Conservation (phyloP, 164 flowering plant species). For the Vitis rupestris region DNA sequence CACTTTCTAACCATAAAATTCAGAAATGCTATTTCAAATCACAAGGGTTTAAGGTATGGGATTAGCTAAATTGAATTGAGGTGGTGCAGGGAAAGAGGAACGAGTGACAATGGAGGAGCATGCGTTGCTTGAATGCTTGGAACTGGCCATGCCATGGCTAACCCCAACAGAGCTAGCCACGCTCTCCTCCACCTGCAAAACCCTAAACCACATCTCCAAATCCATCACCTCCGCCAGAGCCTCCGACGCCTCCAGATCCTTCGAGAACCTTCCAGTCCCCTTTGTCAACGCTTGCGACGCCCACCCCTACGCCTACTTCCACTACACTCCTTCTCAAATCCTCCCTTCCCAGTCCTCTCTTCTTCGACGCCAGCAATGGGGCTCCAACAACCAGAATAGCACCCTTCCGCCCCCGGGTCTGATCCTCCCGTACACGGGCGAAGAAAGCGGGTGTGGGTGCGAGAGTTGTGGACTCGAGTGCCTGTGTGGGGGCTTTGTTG, state of each 20-base stretch:
- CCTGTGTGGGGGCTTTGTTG: conserved; percentile 29
- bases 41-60: too few species aligned
- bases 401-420: background rate
- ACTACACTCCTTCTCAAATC: conserved; percentile 58
- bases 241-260: conserved; percentile 66
- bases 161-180: conserved; percentile 53
- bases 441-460: conserved; percentile 51
- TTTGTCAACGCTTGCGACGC: conserved; percentile 49
- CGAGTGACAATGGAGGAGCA: background rate
- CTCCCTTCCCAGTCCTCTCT: conserved; percentile 17
- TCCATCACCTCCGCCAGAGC: conserved; percentile 46
- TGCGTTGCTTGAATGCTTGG: conserved; percentile 36
- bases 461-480: conserved; percentile 33
- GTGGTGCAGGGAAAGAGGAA: too few species aligned
- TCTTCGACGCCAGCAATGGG: conserved; percentile 56
- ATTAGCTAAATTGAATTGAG: too few species aligned
- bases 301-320: conserved; percentile 66
- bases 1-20: too few species aligned
- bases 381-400: conserved; percentile 13
- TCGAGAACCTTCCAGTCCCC: conserved; percentile 65
- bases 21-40: too few species aligned
- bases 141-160: conserved; percentile 62
- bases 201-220: conserved; percentile 41
- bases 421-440: background rate
- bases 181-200: conserved; percentile 59